Base-by-base conservation (phyloP, 805 yeast species). In the Lipomyces sp. region DNA sequence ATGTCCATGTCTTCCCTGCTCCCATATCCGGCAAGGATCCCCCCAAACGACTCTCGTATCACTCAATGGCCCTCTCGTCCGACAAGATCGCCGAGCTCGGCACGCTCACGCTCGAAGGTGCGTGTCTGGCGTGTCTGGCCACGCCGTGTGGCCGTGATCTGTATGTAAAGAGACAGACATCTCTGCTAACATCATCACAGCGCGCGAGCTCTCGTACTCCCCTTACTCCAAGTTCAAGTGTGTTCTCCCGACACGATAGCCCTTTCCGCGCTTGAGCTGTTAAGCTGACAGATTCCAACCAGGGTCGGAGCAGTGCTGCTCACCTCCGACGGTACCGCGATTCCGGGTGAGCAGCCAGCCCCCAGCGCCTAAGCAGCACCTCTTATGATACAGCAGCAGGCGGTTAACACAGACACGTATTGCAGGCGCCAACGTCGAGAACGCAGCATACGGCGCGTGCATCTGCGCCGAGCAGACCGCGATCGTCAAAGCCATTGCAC, bases 361-460 rank as follows among this genome's bases (percentile, higher is more conserved):
- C 10, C 11, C 13, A 4, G 39, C 31, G 18, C 7, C 21, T 23
- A n/a, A n/a, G n/a, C n/a, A n/a, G n/a, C n/a, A n/a, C n/a, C n/a
- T n/a, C n/a, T n/a, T n/a, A n/a, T n/a, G n/a, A n/a, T n/a, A n/a
- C n/a, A n/a, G n/a, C n/a, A n/a, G n/a, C n/a, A n/a, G n/a, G n/a
- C n/a, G n/a, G n/a, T n/a, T n/a, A n/a, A n/a, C n/a, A n/a, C n/a
- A n/a, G n/a, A n/a, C n/a, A n/a, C n/a, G n/a, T n/a, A n/a, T 10
- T 22, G 63, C 69, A 11, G 98, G 98, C 3, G 95, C 95, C 36
- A 91, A 91, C 60, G 81, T 93, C 24, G 98, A 91, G 65, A 93
- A 91, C 65, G 98, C 97, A 2, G 81, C 93, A 43, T 90, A 86
- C 63, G 95, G 87, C 1, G 90, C 80, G 2, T 75, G 81, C 1